Percentiles rank a stretch among this genome's conserved stretches.
Evolutionary conservation across 305 asterid genomes (phyloP).

Genomic region (Coffea humblotiana): DNA sequence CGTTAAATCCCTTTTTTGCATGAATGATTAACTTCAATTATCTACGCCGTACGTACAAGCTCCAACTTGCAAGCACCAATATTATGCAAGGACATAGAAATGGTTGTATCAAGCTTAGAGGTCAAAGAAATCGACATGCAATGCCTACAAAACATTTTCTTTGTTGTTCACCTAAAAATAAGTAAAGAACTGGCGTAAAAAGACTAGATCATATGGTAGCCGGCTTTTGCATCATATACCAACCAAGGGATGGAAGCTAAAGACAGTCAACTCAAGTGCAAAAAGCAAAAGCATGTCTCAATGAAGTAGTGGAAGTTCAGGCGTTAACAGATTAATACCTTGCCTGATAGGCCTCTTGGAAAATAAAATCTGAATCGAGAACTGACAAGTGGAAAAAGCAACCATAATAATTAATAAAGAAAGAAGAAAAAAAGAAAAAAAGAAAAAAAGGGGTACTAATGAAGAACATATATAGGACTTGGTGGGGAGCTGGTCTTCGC

Average conservation of each 20-base stretch:
- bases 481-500: too few relatives aligned
- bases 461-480: too few relatives aligned
- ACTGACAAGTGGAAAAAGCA: not conserved
- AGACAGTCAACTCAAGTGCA: not conserved
- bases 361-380: not conserved
- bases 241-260: not conserved
- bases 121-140: not conserved
- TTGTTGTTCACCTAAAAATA: not conserved
- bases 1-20: not conserved
- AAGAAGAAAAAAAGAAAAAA: not conserved
- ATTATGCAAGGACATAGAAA: not conserved
- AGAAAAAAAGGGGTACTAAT: not conserved
- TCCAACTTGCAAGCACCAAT: not conserved
- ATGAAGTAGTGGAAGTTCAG: not conserved
- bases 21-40: not conserved
- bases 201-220: not conserved
- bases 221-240: not conserved
- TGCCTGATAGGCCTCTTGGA: not conserved
- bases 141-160: not conserved
- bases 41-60: not conserved
- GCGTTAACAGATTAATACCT: not conserved
- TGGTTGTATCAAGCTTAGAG: not conserved
- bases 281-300: not conserved
- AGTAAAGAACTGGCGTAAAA: not conserved
- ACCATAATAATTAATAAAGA: too few relatives aligned